Evolutionary conservation across 106 monocot species (phyloP).

Genomic region (Chionographis japonica): DNA sequence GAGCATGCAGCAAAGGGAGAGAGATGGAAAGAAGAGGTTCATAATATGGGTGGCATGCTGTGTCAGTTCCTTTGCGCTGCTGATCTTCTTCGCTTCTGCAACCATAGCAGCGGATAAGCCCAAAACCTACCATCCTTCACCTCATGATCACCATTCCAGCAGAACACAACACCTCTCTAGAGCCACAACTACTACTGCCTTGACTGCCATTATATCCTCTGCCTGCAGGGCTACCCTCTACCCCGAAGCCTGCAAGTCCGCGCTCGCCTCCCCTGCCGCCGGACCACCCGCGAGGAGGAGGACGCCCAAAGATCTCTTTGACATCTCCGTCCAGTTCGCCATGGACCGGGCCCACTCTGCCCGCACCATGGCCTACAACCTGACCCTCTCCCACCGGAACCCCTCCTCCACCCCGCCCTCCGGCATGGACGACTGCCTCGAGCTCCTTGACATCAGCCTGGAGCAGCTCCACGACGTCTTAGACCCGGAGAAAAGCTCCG

Average conservation of each 20-base stretch:
- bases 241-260: conserved; percentile 33
- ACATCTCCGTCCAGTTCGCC: conserved; percentile 44
- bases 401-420: not conserved
- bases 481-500: not conserved
- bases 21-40: no score
- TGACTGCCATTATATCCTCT: not conserved
- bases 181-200: conserved; percentile 1
- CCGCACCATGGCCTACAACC: conserved; percentile 34
- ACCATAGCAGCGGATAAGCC: no score
- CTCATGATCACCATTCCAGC: conserved; percentile 4
- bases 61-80: no score
- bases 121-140: no score
- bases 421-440: conserved; percentile 56
- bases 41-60: no score
- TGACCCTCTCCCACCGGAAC: conserved; percentile 1
- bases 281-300: not conserved
- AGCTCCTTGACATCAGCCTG: conserved; percentile 51
- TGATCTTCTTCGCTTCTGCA: no score
- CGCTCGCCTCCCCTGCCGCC: conserved; percentile 11
- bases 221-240: conserved; percentile 37
- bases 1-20: no score
- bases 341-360: conserved; percentile 21
- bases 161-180: not conserved
- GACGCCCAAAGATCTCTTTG: conserved; percentile 33
- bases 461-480: conserved; percentile 40